Base-by-base conservation (phyloP, 305 asterid species). In the Plantago rigida region DNA sequence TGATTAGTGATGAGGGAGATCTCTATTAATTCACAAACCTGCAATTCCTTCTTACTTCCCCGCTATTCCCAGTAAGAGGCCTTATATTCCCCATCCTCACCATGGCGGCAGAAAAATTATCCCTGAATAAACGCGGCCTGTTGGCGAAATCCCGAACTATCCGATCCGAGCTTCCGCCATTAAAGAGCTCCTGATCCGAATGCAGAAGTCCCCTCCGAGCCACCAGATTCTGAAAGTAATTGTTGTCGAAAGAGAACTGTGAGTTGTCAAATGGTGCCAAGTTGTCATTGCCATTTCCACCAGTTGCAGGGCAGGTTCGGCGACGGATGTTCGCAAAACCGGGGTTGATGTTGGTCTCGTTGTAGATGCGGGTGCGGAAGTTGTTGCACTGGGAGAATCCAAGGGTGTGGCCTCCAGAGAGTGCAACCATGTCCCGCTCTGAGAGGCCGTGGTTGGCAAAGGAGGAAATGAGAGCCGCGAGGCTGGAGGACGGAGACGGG, bases 331-430 rank as follows among this genome's bases (percentile, higher is more conserved):
- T 51, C 13, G 78, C 82, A 36, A 77, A 77, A 1, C 11, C 41
- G 0, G 80, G 66, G 67, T 73, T 63, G 56, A 79, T 76, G 78
- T 75, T 78, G 68, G 78, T 71, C 1, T 73, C 84, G 36, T 70
- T 75, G 77, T 76, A 66, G 47, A 79, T 36, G 45, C 79, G 81
- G 58, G 17, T 44, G 61, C 81, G 60, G 76, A 82, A 79, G 19
- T 66, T 56, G 47, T 60, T 14, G 73, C 85, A 82, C 39, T 65
- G 81, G 9, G 87, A 81, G 22, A 67, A 65, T n/a, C 87, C 85
- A 28, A 82, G 50, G n/a, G 83, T 70, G 77, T 82, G 87, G 65
- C 77, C 73, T 0, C 87, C 87, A 11, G 83, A 75, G 50, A 78
- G 81, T 0, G 70, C 85, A 19, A 77, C 78, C 85, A 79, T 79